phyloP scores from a whole-genome alignment of 768 basidiomycete genomes.

The Lentinus tigrinus region DNA sequence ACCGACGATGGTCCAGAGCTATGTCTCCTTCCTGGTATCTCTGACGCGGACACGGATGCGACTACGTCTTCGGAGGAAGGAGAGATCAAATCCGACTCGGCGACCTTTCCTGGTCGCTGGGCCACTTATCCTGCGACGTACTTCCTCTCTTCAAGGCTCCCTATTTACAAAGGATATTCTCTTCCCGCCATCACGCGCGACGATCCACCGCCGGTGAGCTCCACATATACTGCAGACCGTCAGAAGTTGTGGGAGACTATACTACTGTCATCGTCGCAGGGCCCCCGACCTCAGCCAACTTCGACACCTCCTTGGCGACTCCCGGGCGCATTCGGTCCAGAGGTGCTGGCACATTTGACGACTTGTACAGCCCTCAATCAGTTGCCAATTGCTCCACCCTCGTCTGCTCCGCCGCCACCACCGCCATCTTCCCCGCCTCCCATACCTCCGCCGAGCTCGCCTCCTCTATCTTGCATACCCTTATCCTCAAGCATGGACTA shows the following conservation, averaged over 20 bases:
- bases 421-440: background rate
- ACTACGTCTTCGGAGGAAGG: background rate
- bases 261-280: slow-evolving; percentile 7
- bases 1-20: slow-evolving; percentile 16
- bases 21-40: background rate
- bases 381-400: no score
- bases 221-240: slow-evolving; percentile 37
- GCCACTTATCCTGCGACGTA: slow-evolving; percentile 58
- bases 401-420: no score
- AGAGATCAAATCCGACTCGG: background rate
- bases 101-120: slow-evolving; percentile 45
- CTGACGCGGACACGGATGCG: background rate
- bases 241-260: slow-evolving; percentile 42
- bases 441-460: slow-evolving; percentile 1
- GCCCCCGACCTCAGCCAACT: slow-evolving; percentile 15
- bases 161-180: slow-evolving; percentile 43
- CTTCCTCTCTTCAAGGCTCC: slow-evolving; percentile 58
- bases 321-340: slow-evolving; percentile 14
- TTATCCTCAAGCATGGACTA: background rate
- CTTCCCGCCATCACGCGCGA: slow-evolving; percentile 29
- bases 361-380: no score
- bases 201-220: slow-evolving; percentile 12
- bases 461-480: slow-evolving; percentile 4
- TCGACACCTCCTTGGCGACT: slow-evolving; percentile 26
- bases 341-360: no score